Conservation (phyloP, 2,329 filamentous ascomycete genomes). For the Lizonia empirigonia region DNA sequence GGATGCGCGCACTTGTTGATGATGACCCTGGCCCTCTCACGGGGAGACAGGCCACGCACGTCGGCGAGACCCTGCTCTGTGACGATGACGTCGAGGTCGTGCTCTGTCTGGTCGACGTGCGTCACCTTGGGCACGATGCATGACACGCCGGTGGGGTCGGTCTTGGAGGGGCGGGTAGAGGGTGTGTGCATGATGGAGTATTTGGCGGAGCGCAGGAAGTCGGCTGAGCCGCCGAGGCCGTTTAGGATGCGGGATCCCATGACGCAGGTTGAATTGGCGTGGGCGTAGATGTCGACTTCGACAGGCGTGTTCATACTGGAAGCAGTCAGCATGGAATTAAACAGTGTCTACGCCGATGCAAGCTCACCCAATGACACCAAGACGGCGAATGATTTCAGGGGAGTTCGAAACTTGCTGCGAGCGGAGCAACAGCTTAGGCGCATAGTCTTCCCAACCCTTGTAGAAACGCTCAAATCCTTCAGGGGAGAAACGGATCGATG, state of each 20-base stretch:
- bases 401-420: conserved; percentile 89
- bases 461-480: conserved; percentile 93
- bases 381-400: conserved; percentile 84
- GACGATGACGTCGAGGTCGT: conserved; percentile 90
- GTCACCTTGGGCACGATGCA: conserved; percentile 96
- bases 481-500: conserved; percentile 87
- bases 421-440: conserved; percentile 81
- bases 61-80: conserved; percentile 79
- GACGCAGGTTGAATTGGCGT: conserved; percentile 89
- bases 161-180: conserved; percentile 78
- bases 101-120: conserved; percentile 90
- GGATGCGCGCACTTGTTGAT: conserved; percentile 87
- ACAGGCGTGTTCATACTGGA: conserved; percentile 87
- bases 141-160: conserved; percentile 77
- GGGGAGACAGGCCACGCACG: conserved; percentile 78
- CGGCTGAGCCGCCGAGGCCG: conserved; percentile 79
- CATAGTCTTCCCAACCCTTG: conserved; percentile 79
- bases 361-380: conserved; percentile 72
- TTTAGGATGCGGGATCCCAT: conserved; percentile 89
- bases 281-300: conserved; percentile 92
- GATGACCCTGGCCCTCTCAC: conserved; percentile 81
- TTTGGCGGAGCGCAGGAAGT: conserved; percentile 79
- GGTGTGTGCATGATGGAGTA: conserved; percentile 96
- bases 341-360: background rate
- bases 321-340: background rate